These are phyloP conservation scores for Prunus fruticosa DNA, from an alignment of 306 rosid species.

Conservation along the genomic window DNA sequence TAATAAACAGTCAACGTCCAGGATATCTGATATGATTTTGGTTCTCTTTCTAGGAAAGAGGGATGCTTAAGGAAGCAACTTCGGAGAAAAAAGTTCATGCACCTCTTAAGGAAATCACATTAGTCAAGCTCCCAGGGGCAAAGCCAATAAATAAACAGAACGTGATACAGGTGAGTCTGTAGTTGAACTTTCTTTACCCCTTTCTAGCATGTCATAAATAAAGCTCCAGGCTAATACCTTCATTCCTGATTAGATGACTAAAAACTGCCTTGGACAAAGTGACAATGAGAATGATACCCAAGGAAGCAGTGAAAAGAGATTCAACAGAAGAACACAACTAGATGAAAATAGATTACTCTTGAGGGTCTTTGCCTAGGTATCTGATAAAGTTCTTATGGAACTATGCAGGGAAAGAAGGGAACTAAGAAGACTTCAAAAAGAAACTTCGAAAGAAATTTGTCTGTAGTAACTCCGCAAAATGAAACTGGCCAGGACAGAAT, in stretches of 20 bases:
- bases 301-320: slow-evolving; percentile 35
- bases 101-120: slow-evolving; percentile 49
- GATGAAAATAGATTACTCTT: not conserved
- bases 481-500: slow-evolving; percentile 9
- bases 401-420: slow-evolving; percentile 38
- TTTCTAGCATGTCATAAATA: not conserved
- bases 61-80: slow-evolving; percentile 84
- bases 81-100: slow-evolving; percentile 53
- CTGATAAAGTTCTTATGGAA: not conserved
- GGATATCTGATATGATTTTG: slow-evolving; percentile 15
- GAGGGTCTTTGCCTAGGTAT: not conserved
- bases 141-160: slow-evolving; percentile 33
- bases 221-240: slow-evolving; percentile 12
- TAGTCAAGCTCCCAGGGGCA: slow-evolving; percentile 29
- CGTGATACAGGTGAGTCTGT: slow-evolving; percentile 30
- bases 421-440: slow-evolving; percentile 15
- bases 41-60: slow-evolving; percentile 66
- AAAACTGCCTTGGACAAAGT: slow-evolving; percentile 23
- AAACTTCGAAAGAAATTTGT: slow-evolving; percentile 31
- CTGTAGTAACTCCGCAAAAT: slow-evolving; percentile 24
- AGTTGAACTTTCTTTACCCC: not conserved
- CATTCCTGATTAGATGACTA: slow-evolving; percentile 34
- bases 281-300: slow-evolving; percentile 21
- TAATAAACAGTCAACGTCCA: not conserved
- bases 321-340: slow-evolving; percentile 17